Evolutionary conservation across 805 yeast genomes (phyloP).

Genomic region (Crinitomyces ghanaensis): DNA sequence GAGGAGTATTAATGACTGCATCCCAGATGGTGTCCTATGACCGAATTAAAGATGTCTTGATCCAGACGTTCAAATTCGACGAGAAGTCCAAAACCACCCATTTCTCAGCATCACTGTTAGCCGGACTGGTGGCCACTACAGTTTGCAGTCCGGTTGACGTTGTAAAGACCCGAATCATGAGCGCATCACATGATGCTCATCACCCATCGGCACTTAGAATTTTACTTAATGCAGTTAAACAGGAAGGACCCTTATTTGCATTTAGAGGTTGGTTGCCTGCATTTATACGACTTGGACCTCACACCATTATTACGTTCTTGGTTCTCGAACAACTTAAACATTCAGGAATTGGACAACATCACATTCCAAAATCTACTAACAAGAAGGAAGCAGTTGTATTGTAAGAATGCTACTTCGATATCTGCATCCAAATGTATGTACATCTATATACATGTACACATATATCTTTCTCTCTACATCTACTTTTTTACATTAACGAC

Average conservation of each 20-base stretch:
- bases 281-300: constrained; percentile 74
- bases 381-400: too few relatives aligned
- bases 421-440: too few relatives aligned
- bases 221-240: constrained; percentile 42
- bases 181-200: constrained; percentile 23
- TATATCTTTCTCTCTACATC: too few relatives aligned
- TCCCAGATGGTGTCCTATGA: constrained; percentile 86
- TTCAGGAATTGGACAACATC: constrained; percentile 12
- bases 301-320: constrained; percentile 31
- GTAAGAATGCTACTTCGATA: not conserved
- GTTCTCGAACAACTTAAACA: constrained; percentile 29
- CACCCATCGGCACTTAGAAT: constrained; percentile 37
- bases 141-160: constrained; percentile 91
- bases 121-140: constrained; percentile 84
- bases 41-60: constrained; percentile 51
- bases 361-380: not conserved
- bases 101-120: constrained; percentile 64
- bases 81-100: constrained; percentile 58
- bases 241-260: constrained; percentile 69
- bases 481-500: too few relatives aligned
- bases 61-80: constrained; percentile 38
- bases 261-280: constrained; percentile 90
- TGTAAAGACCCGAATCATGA: constrained; percentile 80
- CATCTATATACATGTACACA: too few relatives aligned
- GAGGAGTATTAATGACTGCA: constrained; percentile 84